Evolutionary conservation across 768 basidiomycete genomes (phyloP), one percentile per base, ranked within the genome.

Genomic region (Podaxis sp.): DNA sequence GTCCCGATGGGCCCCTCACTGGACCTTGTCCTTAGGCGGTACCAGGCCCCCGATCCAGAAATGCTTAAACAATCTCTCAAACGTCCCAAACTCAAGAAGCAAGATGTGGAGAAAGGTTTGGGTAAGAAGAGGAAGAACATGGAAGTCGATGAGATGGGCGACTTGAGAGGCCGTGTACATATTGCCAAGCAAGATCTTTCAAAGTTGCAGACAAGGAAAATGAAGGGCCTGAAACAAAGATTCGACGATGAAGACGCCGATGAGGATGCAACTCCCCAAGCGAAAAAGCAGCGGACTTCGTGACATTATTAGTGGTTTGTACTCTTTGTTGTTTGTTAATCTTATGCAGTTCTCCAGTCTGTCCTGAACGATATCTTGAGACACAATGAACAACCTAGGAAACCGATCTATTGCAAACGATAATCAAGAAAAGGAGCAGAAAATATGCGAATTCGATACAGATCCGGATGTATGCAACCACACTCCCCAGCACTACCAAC

Each of bases 141-240:
- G 75, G 94, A 95, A 79, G 92, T 95, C 69, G 96, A 99, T 79
- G 94, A 93, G 75, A 97, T 99, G 96, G 97, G 97, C 61, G 93
- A 99, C 73, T 74, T 95, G 76, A 84, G 96, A 69, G 97, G 96
- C 49, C 82, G 87, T 63, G 85, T 99, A 30, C 96, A 99, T 75
- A 76, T 99, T 61, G 92, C 79, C 63, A 93, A 87, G 74, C 96
- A 99, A 79, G 93, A 99, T 76, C 73, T 99, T 69, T 76, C 75
- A 67, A 91, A 84, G 78, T 70, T 99, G 75, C 95, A 97, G 82
- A 88, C 88, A 63, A 84, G 95, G 71, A 97, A 97, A 82, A 96
- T 99, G 93, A 99, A 97, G 79, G 96, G 93, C 9, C 75, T 99
- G 69, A 71, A 68, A 64, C 65, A 65, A 57, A 60, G 36, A 39